Evolutionary conservation across 768 basidiomycete genomes (phyloP).

Genomic region (Chalciporus pseudorubinellus): DNA sequence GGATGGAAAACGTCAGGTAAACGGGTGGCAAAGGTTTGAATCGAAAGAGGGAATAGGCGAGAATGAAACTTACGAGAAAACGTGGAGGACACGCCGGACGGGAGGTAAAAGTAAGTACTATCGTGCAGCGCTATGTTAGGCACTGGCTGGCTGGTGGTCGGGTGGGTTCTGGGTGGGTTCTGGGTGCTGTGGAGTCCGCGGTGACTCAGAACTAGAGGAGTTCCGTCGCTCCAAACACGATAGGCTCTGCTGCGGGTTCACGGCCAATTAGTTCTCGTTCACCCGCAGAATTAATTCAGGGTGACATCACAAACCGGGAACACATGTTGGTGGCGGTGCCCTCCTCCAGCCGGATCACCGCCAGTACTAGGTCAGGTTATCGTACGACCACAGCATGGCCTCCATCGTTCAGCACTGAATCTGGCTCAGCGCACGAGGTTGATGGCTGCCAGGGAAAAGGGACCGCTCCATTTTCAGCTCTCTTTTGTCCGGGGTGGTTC

Average conservation of each 20-base stretch:
- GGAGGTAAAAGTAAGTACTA: slow-evolving; percentile 12
- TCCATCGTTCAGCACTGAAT: background rate
- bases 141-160: slow-evolving; percentile 8
- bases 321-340: slow-evolving; percentile 24
- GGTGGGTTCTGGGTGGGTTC: slow-evolving; percentile 1
- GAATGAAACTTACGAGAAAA: slow-evolving; percentile 30
- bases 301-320: slow-evolving; percentile 28
- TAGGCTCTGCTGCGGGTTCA: slow-evolving; percentile 9
- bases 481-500: background rate
- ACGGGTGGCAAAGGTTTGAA: slow-evolving; percentile 32
- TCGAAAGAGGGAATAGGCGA: slow-evolving; percentile 29
- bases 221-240: slow-evolving; percentile 8
- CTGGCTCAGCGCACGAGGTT: background rate
- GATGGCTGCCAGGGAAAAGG: background rate
- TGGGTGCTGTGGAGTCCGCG: slow-evolving; percentile 7
- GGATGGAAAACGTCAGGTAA: slow-evolving; percentile 39
- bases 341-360: slow-evolving; percentile 7
- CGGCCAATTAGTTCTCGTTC: background rate
- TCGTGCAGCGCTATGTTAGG: slow-evolving; percentile 9
- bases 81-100: slow-evolving; percentile 32
- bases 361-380: background rate
- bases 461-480: background rate
- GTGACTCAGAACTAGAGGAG: slow-evolving; percentile 1
- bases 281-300: slow-evolving; percentile 9
- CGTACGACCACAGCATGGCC: background rate